Percentiles rank a stretch among this genome's conserved stretches.
phyloP scores from a whole-genome alignment of 345 rosid genomes.

The Brassica carinata region DNA sequence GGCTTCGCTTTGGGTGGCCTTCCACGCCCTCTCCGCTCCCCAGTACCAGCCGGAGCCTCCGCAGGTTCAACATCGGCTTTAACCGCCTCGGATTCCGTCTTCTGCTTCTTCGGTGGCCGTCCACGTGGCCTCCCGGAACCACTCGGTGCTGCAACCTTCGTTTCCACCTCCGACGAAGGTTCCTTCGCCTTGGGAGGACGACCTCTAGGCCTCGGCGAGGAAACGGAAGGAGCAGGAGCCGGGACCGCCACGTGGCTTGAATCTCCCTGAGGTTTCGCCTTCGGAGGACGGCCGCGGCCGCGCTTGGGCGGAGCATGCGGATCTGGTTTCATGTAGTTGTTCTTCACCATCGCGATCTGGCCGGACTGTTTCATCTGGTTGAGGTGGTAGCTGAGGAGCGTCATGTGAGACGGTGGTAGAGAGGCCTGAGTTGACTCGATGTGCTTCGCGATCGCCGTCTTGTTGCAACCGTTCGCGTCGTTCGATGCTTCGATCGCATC shows the following conservation, averaged over 20 bases:
- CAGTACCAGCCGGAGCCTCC: constrained; percentile 13
- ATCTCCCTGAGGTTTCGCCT: constrained; percentile 43
- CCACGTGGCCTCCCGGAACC: constrained; percentile 60
- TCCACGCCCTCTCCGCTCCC: constrained; percentile 64
- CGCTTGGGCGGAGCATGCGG: constrained; percentile 80
- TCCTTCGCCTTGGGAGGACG: constrained; percentile 70
- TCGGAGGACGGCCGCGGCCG: constrained; percentile 93
- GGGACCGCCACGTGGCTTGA: constrained; percentile 4
- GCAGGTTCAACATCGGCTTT: not conserved
- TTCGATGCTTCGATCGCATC: constrained; percentile 70
- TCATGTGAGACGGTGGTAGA: constrained; percentile 61
- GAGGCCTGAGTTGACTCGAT: constrained; percentile 58
- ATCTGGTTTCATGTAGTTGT: constrained; percentile 77
- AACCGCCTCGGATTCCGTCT: constrained; percentile 32
- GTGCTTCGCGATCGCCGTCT: constrained; percentile 58
- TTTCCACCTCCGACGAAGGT: constrained; percentile 32
- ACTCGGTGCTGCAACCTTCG: constrained; percentile 9
- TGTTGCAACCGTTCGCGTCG: constrained; percentile 59
- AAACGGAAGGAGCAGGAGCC: constrained; percentile 32
- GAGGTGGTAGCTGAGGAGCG: constrained; percentile 67
- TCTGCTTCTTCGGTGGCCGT: constrained; percentile 71
- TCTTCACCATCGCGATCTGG: constrained; percentile 60
- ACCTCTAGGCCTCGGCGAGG: constrained; percentile 68
- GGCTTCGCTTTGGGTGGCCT: constrained; percentile 87
- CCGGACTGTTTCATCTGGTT: constrained; percentile 67